Base-by-base conservation (phyloP, 2,329 filamentous ascomycete species). In the Metarhizium guizhouense region DNA sequence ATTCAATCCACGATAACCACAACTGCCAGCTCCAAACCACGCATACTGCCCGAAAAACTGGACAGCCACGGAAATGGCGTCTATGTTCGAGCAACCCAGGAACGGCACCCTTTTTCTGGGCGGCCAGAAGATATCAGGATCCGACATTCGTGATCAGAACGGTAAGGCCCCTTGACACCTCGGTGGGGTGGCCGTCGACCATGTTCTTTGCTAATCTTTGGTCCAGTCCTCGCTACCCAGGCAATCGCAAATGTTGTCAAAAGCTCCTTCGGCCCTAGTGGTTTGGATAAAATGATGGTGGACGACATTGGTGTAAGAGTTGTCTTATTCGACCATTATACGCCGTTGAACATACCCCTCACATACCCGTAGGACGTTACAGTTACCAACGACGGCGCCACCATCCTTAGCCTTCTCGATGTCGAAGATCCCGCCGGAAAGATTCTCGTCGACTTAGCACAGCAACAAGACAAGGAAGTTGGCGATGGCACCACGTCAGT, bases 271-370 rank as follows among this genome's bases (percentile, higher is more conserved):
- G 94, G 94, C 55, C 94, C 94, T 53, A 96, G 90, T 60, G 94
- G 94, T 51, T 82, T 99, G 63, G 94, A 99, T 73, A 99, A 99
- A 83, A 99, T 99, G 94, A 97, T 99, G 94, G 94, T 99, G 66
- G 94, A 99, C 76, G 94, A 99, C 71, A 97, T 99, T 72, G 94
- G 94, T 69, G 87, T 90, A 83, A 65, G 85, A 60, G 52, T 53
- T 56, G 51, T 50, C 53, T 38, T 32, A 6, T 30, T 25, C 38
- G 47, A 32, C 55, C 47, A 18, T 29, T 54, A 45, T 45, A 29
- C 54, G 52, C n/a, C 43, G 11, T 25, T 40, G 30, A 42, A 20
- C 32, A 32, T 29, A n/a, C 34, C 53, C 52, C 49, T 59, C 51
- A 38, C 55, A 38, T 10, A 32, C 45, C 5, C 5, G 6, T 65